phyloP scores from a whole-genome alignment of 176 grass and related monocot species.

The Aegilops umbellulata region DNA sequence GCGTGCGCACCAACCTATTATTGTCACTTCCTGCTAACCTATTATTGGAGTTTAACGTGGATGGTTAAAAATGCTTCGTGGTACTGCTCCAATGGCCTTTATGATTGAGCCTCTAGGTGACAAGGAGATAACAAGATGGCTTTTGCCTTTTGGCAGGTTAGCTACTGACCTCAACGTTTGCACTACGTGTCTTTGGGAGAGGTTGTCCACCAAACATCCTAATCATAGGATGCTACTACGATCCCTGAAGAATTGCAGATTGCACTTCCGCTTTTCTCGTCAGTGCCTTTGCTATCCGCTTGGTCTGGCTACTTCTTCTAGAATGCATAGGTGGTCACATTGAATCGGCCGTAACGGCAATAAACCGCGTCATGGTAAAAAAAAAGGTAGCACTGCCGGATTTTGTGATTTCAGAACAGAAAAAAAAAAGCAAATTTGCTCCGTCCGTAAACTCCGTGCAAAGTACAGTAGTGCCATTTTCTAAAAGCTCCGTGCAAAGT shows the following conservation, averaged over 20 bases:
- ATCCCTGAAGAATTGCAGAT: not conserved
- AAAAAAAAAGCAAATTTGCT: too few relatives aligned
- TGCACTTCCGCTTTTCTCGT: not conserved
- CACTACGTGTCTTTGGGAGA: conserved; percentile 3
- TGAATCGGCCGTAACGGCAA: not conserved
- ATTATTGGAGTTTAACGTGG: conserved; percentile 5
- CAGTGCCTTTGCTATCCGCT: not conserved
- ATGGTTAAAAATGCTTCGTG: conserved; percentile 1
- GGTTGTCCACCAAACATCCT: not conserved
- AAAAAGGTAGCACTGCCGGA: too few relatives aligned
- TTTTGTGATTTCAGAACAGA: too few relatives aligned
- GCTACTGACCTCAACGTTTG: not conserved
- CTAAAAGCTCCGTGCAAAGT: too few relatives aligned
- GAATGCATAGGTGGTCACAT: not conserved
- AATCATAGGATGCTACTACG: not conserved
- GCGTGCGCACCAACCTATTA: not conserved
- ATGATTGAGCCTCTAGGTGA: not conserved
- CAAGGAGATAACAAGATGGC: not conserved
- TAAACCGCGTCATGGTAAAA: not conserved
- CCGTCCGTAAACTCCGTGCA: too few relatives aligned
- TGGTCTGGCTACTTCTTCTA: not conserved
- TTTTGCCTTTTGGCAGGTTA: not conserved
- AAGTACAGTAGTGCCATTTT: too few relatives aligned
- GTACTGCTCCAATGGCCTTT: not conserved
- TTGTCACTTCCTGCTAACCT: not conserved